These are phyloP conservation scores for Aspergillus pseudotamarii DNA, from an alignment of 2,329 filamentous ascomycete species.

Conservation along the genomic window DNA sequence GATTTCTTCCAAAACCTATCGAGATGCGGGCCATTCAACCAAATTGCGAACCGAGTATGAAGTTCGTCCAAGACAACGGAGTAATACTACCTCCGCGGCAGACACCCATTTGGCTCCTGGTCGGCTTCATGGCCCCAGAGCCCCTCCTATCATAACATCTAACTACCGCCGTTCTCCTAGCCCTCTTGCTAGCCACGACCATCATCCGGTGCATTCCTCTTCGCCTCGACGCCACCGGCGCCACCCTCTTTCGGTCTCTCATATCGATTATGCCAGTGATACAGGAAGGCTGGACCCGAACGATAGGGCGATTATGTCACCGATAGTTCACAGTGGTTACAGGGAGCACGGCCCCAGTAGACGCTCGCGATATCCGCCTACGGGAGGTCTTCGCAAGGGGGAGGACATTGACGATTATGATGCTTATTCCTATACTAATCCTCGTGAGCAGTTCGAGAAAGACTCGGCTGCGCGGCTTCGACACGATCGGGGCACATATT, in stretches of 20 bases:
- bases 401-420: constrained; percentile 46
- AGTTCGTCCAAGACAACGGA: constrained; percentile 39
- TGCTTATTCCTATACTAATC: constrained; percentile 52
- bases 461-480: constrained; percentile 45
- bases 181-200: constrained; percentile 36
- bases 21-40: constrained; percentile 32
- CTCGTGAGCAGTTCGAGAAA: constrained; percentile 50
- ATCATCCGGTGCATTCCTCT: constrained; percentile 36
- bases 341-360: constrained; percentile 28
- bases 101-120: constrained; percentile 31
- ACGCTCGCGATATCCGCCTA: constrained; percentile 32
- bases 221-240: constrained; percentile 31
- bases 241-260: constrained; percentile 32
- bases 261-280: constrained; percentile 41
- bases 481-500: constrained; percentile 27
- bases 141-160: constrained; percentile 32
- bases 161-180: constrained; percentile 35
- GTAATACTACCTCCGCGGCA: constrained; percentile 35
- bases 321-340: constrained; percentile 27
- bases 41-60: constrained; percentile 42
- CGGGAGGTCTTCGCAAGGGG: constrained; percentile 33
- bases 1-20: constrained; percentile 36
- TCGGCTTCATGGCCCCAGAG: constrained; percentile 32
- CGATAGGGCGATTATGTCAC: constrained; percentile 23
- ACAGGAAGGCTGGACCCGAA: constrained; percentile 32